Conservation (phyloP, 345 rosid genomes). For the Populus simonii region DNA sequence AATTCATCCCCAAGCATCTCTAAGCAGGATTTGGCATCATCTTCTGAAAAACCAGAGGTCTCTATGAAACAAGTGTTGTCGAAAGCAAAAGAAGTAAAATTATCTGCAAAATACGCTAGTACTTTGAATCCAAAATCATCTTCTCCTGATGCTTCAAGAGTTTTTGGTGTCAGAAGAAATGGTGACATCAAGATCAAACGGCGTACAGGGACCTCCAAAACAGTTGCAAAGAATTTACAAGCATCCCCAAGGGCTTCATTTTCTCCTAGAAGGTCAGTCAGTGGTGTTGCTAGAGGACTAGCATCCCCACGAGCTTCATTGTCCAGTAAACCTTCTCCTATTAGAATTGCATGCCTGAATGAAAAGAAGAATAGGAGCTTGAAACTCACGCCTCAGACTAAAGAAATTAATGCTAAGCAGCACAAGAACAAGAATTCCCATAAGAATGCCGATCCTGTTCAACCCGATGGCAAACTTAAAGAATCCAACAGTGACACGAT, state of each 20-base stretch:
- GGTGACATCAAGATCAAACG: slow-evolving; percentile 31
- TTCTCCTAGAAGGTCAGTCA: slow-evolving; percentile 10
- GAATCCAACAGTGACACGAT: slow-evolving; percentile 22
- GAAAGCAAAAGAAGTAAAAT: slow-evolving; percentile 33
- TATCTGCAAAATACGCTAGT: slow-evolving; percentile 25
- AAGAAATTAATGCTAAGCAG: slow-evolving; percentile 9
- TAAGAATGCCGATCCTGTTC: slow-evolving; percentile 25
- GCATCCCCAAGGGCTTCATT: slow-evolving; percentile 8
- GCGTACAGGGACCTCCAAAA: slow-evolving; percentile 22
- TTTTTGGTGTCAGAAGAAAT: slow-evolving; percentile 24
- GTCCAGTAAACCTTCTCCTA: slow-evolving; percentile 25
- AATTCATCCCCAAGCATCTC: not conserved
- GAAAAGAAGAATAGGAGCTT: slow-evolving; percentile 33
- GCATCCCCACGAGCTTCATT: slow-evolving; percentile 25
- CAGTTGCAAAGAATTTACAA: slow-evolving; percentile 29
- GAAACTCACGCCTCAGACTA: slow-evolving; percentile 23
- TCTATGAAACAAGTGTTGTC: slow-evolving; percentile 27
- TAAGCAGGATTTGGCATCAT: slow-evolving; percentile 26
- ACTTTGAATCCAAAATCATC: slow-evolving; percentile 36
- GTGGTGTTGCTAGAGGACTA: slow-evolving; percentile 12
- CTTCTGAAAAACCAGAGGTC: slow-evolving; percentile 25
- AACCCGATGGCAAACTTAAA: slow-evolving; percentile 20
- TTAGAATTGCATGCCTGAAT: slow-evolving; percentile 32
- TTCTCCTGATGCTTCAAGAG: slow-evolving; percentile 25
- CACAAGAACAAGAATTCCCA: slow-evolving; percentile 25